These are phyloP conservation scores for Kitagawia praeruptora DNA, from an alignment of 129 eudicot genomes.

Conservation along the genomic window DNA sequence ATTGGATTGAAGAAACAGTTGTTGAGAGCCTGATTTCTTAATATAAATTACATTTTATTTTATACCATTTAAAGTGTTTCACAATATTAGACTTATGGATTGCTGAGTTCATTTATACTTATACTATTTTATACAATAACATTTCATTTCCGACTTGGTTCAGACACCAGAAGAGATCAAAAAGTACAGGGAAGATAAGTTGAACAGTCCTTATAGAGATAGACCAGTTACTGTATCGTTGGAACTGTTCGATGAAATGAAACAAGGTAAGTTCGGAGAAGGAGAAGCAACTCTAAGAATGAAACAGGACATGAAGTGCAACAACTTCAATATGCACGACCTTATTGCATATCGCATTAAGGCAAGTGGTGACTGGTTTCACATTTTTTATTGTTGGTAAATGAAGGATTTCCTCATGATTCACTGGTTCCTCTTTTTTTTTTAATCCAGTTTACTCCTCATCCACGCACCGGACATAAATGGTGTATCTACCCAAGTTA, in stretches of 20 bases:
- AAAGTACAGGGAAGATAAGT: conserved; percentile 74
- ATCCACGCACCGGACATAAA: conserved; percentile 94
- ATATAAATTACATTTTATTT: neutral
- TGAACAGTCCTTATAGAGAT: conserved; percentile 98
- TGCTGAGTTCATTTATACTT: neutral
- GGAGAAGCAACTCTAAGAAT: conserved; percentile 90
- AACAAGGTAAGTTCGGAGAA: conserved; percentile 72
- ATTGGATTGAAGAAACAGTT: neutral
- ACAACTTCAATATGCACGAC: conserved; percentile 89
- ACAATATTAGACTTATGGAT: neutral
- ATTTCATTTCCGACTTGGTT: conserved; percentile 5
- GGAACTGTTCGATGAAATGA: conserved; percentile 81
- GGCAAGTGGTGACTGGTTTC: conserved; percentile 33
- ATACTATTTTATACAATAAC: neutral
- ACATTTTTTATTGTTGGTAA: neutral
- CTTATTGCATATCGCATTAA: conserved; percentile 95
- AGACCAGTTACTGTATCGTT: conserved; percentile 73
- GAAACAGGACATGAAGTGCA: conserved; percentile 98
- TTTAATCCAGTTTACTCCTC: conserved; percentile 69
- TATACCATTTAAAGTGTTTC: neutral
- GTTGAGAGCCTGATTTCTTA: neutral
- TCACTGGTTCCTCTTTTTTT: conserved; percentile 4
- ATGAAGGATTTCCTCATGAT: neutral
- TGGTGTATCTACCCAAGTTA: conserved; percentile 98
- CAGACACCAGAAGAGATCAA: conserved; percentile 87